Evolutionary conservation across 2,329 filamentous ascomycete genomes (phyloP).

Genomic region (Diaporthe humulicola): DNA sequence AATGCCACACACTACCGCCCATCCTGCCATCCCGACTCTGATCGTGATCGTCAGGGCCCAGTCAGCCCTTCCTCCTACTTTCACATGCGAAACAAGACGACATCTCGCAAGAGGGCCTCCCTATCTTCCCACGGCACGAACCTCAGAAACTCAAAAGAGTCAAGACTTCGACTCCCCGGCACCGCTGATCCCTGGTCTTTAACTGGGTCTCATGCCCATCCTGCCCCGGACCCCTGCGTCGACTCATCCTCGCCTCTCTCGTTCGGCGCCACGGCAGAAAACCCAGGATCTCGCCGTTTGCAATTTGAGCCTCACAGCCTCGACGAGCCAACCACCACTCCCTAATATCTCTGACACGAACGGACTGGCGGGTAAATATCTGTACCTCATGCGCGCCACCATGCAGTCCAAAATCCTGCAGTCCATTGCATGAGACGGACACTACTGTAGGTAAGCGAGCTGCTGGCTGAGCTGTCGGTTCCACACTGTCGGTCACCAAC

Average conservation of each 20-base stretch:
- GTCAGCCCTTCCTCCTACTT: slow-evolving; percentile 5
- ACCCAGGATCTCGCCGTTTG: slow-evolving; percentile 6
- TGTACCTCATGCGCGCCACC: slow-evolving; percentile 18
- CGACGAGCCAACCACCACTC: slow-evolving; percentile 5
- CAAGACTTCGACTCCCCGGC: slow-evolving; percentile 19
- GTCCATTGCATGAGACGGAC: slow-evolving; percentile 14
- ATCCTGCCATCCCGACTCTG: not conserved
- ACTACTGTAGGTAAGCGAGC: slow-evolving; percentile 23
- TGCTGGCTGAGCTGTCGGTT: slow-evolving; percentile 27
- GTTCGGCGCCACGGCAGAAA: slow-evolving; percentile 13
- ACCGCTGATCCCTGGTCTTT: slow-evolving; percentile 20
- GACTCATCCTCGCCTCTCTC: slow-evolving; percentile 1
- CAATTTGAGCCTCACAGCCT: slow-evolving; percentile 25
- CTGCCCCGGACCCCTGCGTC: not conserved
- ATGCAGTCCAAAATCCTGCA: slow-evolving; percentile 12
- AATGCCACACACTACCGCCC: slow-evolving; percentile 26
- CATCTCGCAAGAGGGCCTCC: not conserved
- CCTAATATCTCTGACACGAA: slow-evolving; percentile 13
- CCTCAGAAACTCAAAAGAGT: slow-evolving; percentile 9
- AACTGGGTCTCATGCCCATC: not conserved
- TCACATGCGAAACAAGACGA: slow-evolving; percentile 29
- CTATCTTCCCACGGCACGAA: not conserved
- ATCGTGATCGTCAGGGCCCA: slow-evolving; percentile 30
- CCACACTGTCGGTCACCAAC: slow-evolving; percentile 17
- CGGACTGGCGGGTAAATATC: slow-evolving; percentile 26